Conservation (phyloP, 23 red algal species). For the Cyanidioschyzon merolae region DNA sequence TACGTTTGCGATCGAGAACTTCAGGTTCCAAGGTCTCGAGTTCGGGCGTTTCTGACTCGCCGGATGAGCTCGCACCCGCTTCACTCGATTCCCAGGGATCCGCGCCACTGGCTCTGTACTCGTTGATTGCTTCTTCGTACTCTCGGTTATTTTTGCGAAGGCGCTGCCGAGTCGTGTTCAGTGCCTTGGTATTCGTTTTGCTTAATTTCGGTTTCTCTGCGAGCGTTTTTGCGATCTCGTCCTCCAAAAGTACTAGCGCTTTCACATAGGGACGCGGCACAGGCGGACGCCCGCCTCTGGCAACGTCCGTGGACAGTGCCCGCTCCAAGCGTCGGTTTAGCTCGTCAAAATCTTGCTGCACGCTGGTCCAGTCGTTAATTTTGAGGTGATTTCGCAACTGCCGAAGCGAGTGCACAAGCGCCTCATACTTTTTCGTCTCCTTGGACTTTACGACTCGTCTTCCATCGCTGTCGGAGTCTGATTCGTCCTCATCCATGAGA, state of each 20-base stretch:
- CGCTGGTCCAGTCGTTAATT: conserved; percentile 69
- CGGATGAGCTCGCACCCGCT: neutral
- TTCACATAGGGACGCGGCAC: conserved; percentile 48
- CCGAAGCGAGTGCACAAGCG: conserved; percentile 36
- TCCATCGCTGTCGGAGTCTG: conserved; percentile 77
- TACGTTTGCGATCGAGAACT: too few species aligned
- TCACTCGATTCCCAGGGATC: conserved; percentile 16
- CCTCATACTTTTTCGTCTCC: conserved; percentile 68
- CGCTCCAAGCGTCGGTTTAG: conserved; percentile 59
- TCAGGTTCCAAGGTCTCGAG: too few species aligned
- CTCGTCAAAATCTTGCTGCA: conserved; percentile 72
- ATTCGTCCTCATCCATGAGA: conserved; percentile 21
- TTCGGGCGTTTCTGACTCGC: neutral
- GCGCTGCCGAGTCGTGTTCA: conserved; percentile 85
- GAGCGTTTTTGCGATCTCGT: conserved; percentile 38
- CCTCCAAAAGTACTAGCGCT: conserved; percentile 67
- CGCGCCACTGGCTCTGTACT: conserved; percentile 33
- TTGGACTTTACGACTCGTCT: conserved; percentile 52
- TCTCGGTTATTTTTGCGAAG: conserved; percentile 63
- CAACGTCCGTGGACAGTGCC: conserved; percentile 57
- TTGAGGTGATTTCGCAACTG: conserved; percentile 79
- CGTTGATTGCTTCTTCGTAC: conserved; percentile 51
- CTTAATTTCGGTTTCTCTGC: conserved; percentile 61
- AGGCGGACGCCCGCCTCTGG: conserved; percentile 33
- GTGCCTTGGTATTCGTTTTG: conserved; percentile 96